Percentiles rank a stretch among this genome's conserved stretches.
These are phyloP conservation scores for Neonectria ditissima DNA, from an alignment of 2,329 filamentous ascomycete species.

Conservation along the genomic window DNA sequence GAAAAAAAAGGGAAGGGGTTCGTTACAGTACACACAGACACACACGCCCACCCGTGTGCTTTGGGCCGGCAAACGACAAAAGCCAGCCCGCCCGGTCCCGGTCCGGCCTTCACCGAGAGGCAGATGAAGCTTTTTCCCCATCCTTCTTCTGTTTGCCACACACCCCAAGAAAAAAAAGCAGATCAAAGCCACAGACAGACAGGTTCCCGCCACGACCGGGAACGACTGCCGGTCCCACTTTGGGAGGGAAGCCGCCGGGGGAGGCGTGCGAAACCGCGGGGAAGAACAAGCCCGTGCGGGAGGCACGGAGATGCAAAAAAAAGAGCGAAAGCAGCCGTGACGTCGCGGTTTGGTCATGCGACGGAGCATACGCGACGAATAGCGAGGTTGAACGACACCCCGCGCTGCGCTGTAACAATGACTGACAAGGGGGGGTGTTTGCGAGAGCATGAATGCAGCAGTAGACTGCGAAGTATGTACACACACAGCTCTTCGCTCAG, in stretches of 20 bases:
- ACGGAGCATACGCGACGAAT: not conserved
- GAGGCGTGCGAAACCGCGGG: slow-evolving; percentile 10
- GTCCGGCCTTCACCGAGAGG: slow-evolving; percentile 25
- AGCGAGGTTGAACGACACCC: not conserved
- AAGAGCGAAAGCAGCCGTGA: slow-evolving; percentile 17
- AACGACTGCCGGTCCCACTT: slow-evolving; percentile 40
- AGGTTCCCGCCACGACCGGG: slow-evolving; percentile 41
- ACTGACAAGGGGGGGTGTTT: not conserved
- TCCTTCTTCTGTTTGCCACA: not conserved
- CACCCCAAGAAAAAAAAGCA: not conserved
- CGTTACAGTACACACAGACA: not conserved
- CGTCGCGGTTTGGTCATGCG: slow-evolving; percentile 6
- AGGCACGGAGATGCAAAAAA: no score
- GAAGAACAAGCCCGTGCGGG: slow-evolving; percentile 13
- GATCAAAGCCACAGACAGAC: no score
- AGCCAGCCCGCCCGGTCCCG: slow-evolving; percentile 19
- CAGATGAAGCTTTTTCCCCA: not conserved
- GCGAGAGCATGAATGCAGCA: no score
- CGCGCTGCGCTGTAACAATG: not conserved
- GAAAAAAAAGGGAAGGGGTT: not conserved
- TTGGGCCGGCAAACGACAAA: slow-evolving; percentile 7
- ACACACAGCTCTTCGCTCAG: no score
- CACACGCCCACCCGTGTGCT: not conserved
- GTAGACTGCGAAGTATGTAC: no score
- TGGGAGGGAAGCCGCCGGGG: slow-evolving; percentile 5